Conservation (phyloP, 2,329 filamentous ascomycete species). For the Pseudogymnoascus sp. region DNA sequence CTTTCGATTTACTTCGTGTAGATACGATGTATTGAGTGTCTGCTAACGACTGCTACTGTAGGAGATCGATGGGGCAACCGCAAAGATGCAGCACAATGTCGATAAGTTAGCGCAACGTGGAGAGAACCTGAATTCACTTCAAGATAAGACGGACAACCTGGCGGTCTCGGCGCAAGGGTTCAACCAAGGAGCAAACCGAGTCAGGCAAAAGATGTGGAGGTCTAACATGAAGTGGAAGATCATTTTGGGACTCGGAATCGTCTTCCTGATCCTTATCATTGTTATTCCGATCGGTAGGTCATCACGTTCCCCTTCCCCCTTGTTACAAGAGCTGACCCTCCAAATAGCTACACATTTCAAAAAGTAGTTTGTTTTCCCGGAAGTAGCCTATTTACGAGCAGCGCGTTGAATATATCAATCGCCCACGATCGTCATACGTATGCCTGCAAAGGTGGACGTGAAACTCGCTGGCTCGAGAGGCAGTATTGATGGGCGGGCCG, state of each 20-base stretch:
- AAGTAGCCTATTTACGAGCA: not conserved
- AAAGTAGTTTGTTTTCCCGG: not conserved
- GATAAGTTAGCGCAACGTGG: conserved; percentile 93
- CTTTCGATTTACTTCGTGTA: not conserved
- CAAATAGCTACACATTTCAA: not conserved
- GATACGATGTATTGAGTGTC: not conserved
- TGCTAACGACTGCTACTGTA: conserved; percentile 33
- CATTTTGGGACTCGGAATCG: conserved; percentile 71
- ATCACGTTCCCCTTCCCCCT: not conserved
- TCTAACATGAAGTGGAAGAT: conserved; percentile 99
- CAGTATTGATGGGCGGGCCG: not conserved
- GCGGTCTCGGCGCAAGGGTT: conserved; percentile 91
- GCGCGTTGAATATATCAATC: not conserved
- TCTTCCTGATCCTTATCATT: conserved; percentile 86
- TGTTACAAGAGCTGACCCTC: not conserved
- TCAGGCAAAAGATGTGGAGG: conserved; percentile 99
- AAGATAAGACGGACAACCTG: conserved; percentile 92
- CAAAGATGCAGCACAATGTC: conserved; percentile 96
- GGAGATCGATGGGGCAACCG: conserved; percentile 97
- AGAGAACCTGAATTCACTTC: conserved; percentile 75
- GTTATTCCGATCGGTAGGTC: conserved; percentile 81
- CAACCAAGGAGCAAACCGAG: conserved; percentile 89
- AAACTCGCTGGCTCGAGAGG: conserved; percentile 7
- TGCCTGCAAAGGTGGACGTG: not conserved
- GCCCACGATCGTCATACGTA: not conserved